phyloP scores from a whole-genome alignment of 768 basidiomycete species.

The Epithele typhae region DNA sequence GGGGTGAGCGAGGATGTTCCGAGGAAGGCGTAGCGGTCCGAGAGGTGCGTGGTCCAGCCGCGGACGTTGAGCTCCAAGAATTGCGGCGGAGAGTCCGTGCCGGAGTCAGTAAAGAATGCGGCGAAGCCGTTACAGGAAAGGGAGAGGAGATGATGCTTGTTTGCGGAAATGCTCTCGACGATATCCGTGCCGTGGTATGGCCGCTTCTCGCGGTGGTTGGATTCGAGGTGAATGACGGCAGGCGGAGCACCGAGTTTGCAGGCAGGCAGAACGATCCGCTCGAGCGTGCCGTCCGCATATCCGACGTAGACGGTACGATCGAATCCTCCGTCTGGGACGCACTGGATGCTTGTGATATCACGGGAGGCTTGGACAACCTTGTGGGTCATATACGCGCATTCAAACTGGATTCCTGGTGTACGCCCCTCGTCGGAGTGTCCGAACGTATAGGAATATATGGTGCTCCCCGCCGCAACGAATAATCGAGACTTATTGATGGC shows the following conservation, averaged over 20 bases:
- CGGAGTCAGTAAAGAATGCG: constrained; percentile 30
- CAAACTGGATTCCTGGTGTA: constrained; percentile 20
- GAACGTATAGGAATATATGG: constrained; percentile 56
- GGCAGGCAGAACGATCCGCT: constrained; percentile 38
- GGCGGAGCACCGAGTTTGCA: constrained; percentile 12
- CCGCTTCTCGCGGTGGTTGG: constrained; percentile 15
- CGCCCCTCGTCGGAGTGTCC: constrained; percentile 14
- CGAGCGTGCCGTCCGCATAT: constrained; percentile 28
- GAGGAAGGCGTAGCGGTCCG: constrained; percentile 56
- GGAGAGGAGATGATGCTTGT: constrained; percentile 43
- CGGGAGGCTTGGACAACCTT: constrained; percentile 20
- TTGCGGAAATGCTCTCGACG: constrained; percentile 53
- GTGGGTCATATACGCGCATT: constrained; percentile 22
- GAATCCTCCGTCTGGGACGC: constrained; percentile 21
- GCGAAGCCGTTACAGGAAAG: constrained; percentile 55
- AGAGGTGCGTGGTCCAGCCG: constrained; percentile 64
- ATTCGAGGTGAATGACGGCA: constrained; percentile 14
- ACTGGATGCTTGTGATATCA: constrained; percentile 29
- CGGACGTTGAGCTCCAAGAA: constrained; percentile 45
- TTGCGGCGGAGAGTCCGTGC: constrained; percentile 15
- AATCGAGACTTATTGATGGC: constrained; percentile 53
- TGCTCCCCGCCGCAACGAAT: constrained; percentile 55
- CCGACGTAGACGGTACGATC: constrained; percentile 26
- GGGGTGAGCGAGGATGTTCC: constrained; percentile 60
- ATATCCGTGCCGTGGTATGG: constrained; percentile 40